phyloP scores from a whole-genome alignment of 1,284 basidiomycete genomes.

The Tremellales sp. region DNA sequence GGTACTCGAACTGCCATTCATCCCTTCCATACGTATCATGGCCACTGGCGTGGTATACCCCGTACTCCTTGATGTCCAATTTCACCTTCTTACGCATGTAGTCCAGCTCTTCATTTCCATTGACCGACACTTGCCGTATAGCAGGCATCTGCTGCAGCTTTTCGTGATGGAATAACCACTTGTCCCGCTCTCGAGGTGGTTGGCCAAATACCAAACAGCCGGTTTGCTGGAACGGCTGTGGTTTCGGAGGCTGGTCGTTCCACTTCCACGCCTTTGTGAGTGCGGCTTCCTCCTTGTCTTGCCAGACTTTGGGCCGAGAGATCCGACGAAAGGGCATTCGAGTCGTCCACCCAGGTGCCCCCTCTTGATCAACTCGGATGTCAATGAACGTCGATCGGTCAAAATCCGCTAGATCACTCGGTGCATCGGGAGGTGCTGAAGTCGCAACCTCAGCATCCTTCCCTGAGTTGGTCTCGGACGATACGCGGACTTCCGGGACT shows the following conservation, averaged over 20 bases:
- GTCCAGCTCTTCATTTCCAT: constrained; percentile 8
- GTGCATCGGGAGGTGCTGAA: too few species aligned
- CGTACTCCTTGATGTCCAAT: constrained; percentile 61
- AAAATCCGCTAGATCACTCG: constrained; percentile 68
- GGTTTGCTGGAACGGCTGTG: constrained; percentile 22
- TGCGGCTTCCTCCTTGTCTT: constrained; percentile 10
- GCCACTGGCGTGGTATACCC: constrained; percentile 67
- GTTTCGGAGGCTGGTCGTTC: constrained; percentile 18
- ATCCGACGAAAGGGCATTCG: background rate
- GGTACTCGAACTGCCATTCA: constrained; percentile 71
- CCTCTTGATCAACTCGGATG: constrained; percentile 48
- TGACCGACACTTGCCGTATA: too few species aligned
- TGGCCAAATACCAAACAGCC: constrained; percentile 59
- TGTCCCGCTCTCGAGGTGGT: constrained; percentile 50
- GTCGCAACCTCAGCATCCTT: too few species aligned
- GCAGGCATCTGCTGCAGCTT: too few species aligned
- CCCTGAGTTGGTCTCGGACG: too few species aligned
- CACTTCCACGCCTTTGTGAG: constrained; percentile 15
- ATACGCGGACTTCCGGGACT: too few species aligned
- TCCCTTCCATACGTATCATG: constrained; percentile 56
- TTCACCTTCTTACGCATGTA: constrained; percentile 54
- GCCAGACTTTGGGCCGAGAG: background rate
- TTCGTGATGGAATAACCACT: constrained; percentile 68
- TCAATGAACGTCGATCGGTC: constrained; percentile 59
- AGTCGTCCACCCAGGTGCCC: constrained; percentile 8